A percentile compares a stretch with the other conserved stretches of the same genome.
Evolutionary conservation across 75 land plant genomes (phyloP).

Genomic region (Picea glauca): DNA sequence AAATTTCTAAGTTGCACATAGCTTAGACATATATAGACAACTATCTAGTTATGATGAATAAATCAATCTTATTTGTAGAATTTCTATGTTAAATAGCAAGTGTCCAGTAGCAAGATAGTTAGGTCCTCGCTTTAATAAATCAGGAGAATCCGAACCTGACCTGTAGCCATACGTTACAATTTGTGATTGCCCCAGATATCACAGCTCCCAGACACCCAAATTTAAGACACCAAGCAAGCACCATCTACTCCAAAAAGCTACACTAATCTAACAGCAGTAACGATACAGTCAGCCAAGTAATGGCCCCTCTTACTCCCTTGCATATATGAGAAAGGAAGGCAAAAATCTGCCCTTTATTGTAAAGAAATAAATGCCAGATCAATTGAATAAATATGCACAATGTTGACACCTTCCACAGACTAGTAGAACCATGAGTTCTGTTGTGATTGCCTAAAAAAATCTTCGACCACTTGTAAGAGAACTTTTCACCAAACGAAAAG

Average conservation of each 20-base stretch:
- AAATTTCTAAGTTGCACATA: not conserved
- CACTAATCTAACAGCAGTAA: constrained; percentile 7
- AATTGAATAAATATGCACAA: constrained; percentile 14
- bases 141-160: constrained; percentile 3
- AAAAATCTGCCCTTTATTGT: constrained; percentile 13
- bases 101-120: not conserved
- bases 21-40: not conserved
- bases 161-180: constrained; percentile 6
- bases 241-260: not conserved
- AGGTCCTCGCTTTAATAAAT: not conserved
- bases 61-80: constrained; percentile 7
- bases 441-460: constrained; percentile 5
- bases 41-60: constrained; percentile 4
- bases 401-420: not conserved
- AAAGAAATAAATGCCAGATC: constrained; percentile 9
- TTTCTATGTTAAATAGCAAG: not conserved
- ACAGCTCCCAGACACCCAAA: not conserved
- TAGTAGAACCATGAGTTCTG: constrained; percentile 7
- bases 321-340: not conserved
- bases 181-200: not conserved
- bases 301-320: constrained; percentile 3
- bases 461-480: constrained; percentile 2
- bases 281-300: constrained; percentile 5
- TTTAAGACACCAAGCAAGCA: constrained; percentile 2
- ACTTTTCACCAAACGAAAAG: constrained; percentile 4